A percentile compares a stretch with the other conserved stretches of the same genome.
Evolutionary conservation across 176 grass and related monocot species (phyloP).

Genomic region (Tillandsia fasciculata): DNA sequence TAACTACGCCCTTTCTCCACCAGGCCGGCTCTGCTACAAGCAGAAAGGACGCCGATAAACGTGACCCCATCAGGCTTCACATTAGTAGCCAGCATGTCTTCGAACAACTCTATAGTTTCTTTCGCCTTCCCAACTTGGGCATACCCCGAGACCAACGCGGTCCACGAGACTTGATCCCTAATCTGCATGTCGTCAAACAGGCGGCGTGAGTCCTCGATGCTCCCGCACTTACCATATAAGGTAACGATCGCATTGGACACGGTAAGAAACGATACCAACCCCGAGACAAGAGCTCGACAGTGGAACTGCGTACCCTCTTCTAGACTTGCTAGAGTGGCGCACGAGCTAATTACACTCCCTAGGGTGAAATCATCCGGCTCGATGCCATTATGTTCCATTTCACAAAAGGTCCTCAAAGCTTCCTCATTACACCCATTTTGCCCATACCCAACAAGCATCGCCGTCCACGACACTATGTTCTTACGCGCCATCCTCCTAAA

Average conservation of each 20-base stretch:
- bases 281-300: slow-evolving; percentile 40
- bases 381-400: slow-evolving; percentile 41
- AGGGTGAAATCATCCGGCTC: slow-evolving; percentile 56
- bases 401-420: slow-evolving; percentile 31
- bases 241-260: slow-evolving; percentile 67
- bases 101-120: slow-evolving; percentile 61
- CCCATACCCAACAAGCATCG: slow-evolving; percentile 55
- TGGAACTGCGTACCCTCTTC: slow-evolving; percentile 70
- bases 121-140: slow-evolving; percentile 65
- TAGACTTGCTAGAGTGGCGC: slow-evolving; percentile 47
- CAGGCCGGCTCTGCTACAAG: slow-evolving; percentile 52
- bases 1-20: slow-evolving; percentile 54
- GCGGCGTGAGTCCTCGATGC: slow-evolving; percentile 40
- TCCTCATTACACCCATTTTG: slow-evolving; percentile 54
- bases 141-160: slow-evolving; percentile 52
- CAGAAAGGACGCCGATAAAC: slow-evolving; percentile 57
- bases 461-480: slow-evolving; percentile 67
- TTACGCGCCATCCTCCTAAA: slow-evolving; percentile 32
- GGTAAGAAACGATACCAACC: slow-evolving; percentile 38
- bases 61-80: slow-evolving; percentile 59
- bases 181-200: slow-evolving; percentile 38
- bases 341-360: slow-evolving; percentile 60
- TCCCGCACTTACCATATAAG: slow-evolving; percentile 63
- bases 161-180: slow-evolving; percentile 53
- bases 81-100: slow-evolving; percentile 37